Evolutionary conservation across 2,329 filamentous ascomycete genomes (phyloP).

Genomic region (Claviceps pazoutovae): DNA sequence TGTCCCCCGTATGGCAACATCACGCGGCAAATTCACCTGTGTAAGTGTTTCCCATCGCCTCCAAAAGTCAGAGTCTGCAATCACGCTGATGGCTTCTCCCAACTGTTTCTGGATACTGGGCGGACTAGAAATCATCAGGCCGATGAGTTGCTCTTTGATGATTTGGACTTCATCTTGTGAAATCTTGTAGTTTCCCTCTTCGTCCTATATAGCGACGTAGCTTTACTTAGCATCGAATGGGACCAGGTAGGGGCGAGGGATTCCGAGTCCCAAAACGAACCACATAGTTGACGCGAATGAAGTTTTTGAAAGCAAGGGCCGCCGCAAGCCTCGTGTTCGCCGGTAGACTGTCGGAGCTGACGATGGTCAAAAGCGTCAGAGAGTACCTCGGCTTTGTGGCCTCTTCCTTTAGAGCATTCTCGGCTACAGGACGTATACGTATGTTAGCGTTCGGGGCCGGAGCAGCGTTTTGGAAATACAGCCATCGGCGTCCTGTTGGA

Average conservation of each 20-base stretch:
- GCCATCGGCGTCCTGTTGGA: slow-evolving; percentile 7
- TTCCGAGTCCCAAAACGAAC: slow-evolving; percentile 29
- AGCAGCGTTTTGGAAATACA: slow-evolving; percentile 6
- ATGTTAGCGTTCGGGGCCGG: slow-evolving; percentile 22
- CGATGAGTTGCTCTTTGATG: slow-evolving; percentile 92
- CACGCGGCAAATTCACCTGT: slow-evolving; percentile 35
- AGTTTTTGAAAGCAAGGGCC: slow-evolving; percentile 96
- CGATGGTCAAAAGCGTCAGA: slow-evolving; percentile 75
- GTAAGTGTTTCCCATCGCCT: slow-evolving; percentile 92
- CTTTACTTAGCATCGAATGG: slow-evolving; percentile 10
- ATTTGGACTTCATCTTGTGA: slow-evolving; percentile 67
- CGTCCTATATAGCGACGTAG: slow-evolving; percentile 42
- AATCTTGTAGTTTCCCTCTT: slow-evolving; percentile 87
- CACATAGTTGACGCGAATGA: slow-evolving; percentile 86
- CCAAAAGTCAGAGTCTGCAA: slow-evolving; percentile 97
- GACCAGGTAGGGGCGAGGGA: not conserved
- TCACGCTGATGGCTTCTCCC: slow-evolving; percentile 91
- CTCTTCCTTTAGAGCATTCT: slow-evolving; percentile 63
- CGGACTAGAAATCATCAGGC: slow-evolving; percentile 88
- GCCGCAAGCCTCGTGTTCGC: slow-evolving; percentile 72
- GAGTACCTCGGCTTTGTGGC: slow-evolving; percentile 80
- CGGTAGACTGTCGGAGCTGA: slow-evolving; percentile 59
- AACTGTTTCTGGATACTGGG: slow-evolving; percentile 81
- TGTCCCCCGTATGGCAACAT: not conserved
- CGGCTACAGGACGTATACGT: slow-evolving; percentile 44